A percentile compares a stretch with the other conserved stretches of the same genome.
phyloP scores from a whole-genome alignment of 441 rosid genomes.

The Erodium trifolium region DNA sequence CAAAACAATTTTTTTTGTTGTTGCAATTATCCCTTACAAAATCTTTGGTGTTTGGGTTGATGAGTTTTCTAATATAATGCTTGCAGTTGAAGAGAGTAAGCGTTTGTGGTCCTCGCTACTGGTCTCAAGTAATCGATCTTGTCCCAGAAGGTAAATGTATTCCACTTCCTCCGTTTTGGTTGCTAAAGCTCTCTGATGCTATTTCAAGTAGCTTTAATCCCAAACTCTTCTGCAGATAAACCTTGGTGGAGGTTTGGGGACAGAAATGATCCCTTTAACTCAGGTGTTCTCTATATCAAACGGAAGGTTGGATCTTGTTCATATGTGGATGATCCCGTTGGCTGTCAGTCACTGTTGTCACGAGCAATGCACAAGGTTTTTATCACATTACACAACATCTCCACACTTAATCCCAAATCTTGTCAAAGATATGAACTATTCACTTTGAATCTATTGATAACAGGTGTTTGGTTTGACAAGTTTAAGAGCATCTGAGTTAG shows the following conservation, averaged over 20 bases:
- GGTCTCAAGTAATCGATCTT: conserved; percentile 89
- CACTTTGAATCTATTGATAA: conserved; percentile 16
- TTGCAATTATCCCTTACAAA: too few species aligned
- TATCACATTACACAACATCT: conserved; percentile 8
- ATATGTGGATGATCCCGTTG: conserved; percentile 91
- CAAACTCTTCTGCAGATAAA: conserved; percentile 44
- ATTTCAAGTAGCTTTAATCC: conserved; percentile 14
- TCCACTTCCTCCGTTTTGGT: conserved; percentile 20
- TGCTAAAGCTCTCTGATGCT: conserved; percentile 7
- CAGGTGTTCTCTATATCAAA: conserved; percentile 83
- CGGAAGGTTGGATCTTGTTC: conserved; percentile 98
- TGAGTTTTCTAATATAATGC: conserved; percentile 19
- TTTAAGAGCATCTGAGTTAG: conserved; percentile 32
- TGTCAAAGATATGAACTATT: background rate
- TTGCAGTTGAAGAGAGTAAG: conserved; percentile 70
- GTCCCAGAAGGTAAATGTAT: conserved; percentile 63
- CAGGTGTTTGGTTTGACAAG: conserved; percentile 75
- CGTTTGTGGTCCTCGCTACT: conserved; percentile 96
- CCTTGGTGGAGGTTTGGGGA: conserved; percentile 84
- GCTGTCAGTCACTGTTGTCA: conserved; percentile 86
- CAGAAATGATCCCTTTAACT: conserved; percentile 69
- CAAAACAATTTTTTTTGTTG: too few species aligned
- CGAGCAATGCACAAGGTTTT: conserved; percentile 96
- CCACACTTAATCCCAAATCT: conserved; percentile 7
- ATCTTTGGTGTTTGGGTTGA: conserved; percentile 5